These are phyloP conservation scores for Sporothrix protearum DNA, from an alignment of 2,329 filamentous ascomycete species.

Conservation along the genomic window DNA sequence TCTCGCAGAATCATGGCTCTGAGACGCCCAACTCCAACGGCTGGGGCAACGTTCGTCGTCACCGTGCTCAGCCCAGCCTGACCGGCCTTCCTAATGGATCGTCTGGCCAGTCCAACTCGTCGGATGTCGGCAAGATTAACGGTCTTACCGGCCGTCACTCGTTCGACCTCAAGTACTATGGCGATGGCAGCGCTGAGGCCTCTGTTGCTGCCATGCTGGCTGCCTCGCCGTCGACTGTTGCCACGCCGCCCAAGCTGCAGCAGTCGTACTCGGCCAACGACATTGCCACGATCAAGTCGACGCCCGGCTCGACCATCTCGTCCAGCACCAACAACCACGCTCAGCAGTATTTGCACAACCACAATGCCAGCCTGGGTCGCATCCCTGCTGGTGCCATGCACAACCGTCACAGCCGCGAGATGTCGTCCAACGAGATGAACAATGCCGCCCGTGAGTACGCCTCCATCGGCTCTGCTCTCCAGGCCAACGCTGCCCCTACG, in stretches of 20 bases:
- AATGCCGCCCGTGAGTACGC: conserved; percentile 50
- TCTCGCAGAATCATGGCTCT: conserved; percentile 62
- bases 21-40: conserved; percentile 49
- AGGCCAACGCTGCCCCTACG: conserved; percentile 79
- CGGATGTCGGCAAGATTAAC: conserved; percentile 47
- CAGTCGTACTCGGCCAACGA: conserved; percentile 90
- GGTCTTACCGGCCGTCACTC: conserved; percentile 56
- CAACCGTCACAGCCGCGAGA: conserved; percentile 69
- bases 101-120: conserved; percentile 37
- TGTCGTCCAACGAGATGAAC: conserved; percentile 49
- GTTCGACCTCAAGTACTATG: conserved; percentile 53
- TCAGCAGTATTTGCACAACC: conserved; percentile 66
- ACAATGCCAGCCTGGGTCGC: conserved; percentile 77
- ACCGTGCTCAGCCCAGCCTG: conserved; percentile 62
- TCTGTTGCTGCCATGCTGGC: conserved; percentile 43
- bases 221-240: conserved; percentile 51
- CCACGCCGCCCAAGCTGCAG: conserved; percentile 70
- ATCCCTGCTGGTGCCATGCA: conserved; percentile 65
- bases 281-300: conserved; percentile 76
- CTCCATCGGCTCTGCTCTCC: conserved; percentile 67
- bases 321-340: conserved; percentile 56
- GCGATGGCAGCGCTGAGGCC: conserved; percentile 44
- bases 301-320: conserved; percentile 47
- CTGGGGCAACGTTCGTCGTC: conserved; percentile 63
- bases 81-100: conserved; percentile 45